phyloP scores from a whole-genome alignment of 83 land plant species.

The Isoetes engelmannii region DNA sequence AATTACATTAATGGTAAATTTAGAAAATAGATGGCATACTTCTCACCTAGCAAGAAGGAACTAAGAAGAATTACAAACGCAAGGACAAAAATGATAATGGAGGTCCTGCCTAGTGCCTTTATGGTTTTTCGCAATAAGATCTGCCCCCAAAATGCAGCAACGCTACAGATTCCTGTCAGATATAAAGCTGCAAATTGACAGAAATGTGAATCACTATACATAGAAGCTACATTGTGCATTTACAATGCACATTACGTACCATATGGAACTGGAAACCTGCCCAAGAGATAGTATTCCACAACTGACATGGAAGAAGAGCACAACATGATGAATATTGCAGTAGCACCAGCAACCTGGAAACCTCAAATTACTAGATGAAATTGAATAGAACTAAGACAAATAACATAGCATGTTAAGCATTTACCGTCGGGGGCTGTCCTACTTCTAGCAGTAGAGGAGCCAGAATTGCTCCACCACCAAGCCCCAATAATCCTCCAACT shows the following conservation, averaged over 20 bases:
- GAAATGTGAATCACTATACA: too few relatives aligned
- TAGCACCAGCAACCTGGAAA: constrained; percentile 46
- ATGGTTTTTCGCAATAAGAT: constrained; percentile 46
- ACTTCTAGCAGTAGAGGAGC: too few relatives aligned
- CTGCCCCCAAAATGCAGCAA: constrained; percentile 82
- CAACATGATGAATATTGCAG: constrained; percentile 52
- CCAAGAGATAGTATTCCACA: constrained; percentile 49
- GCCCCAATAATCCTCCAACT: too few relatives aligned
- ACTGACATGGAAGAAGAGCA: constrained; percentile 68
- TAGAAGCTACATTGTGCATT: too few relatives aligned
- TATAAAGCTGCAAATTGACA: constrained; percentile 50
- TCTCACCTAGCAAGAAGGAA: constrained; percentile 52
- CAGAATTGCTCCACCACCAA: too few relatives aligned
- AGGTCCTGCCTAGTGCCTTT: constrained; percentile 44
- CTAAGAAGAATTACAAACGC: constrained; percentile 61
- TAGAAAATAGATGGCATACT: not conserved
- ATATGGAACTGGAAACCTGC: constrained; percentile 48
- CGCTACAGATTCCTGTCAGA: constrained; percentile 39
- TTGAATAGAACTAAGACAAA: too few relatives aligned
- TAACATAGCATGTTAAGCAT: too few relatives aligned
- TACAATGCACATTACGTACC: too few relatives aligned
- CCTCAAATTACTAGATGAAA: too few relatives aligned
- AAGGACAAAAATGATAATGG: constrained; percentile 64
- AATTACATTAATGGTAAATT: too few relatives aligned
- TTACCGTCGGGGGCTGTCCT: too few relatives aligned